Evolutionary conservation across 2,329 filamentous ascomycete species (phyloP), one percentile per base, ranked within the genome.

Genomic region (Colletotrichum eleusines): DNA sequence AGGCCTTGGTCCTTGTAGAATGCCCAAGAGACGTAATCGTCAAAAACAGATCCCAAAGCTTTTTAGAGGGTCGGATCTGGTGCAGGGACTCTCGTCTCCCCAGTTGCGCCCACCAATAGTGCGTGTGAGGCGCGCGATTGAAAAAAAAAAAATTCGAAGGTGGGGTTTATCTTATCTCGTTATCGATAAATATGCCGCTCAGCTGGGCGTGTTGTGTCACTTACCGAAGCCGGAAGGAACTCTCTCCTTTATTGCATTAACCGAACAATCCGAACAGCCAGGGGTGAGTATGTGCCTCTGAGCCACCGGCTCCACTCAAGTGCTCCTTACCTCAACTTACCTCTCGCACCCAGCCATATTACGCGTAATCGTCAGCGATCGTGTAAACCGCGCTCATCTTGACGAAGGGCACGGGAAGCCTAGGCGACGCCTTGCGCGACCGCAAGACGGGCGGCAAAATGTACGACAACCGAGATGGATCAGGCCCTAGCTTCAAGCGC

Each of bases 401-500:
- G n/a, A 58, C 33, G 61, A 35, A 57, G 61, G 46, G 23, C 42
- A 60, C 14, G 55, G 26, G 35, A 3, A 26, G 14, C 31, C n/a
- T 18, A 40, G 46, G 31, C 23, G 23, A 40, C 46, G 12, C 23
- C 46, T 38, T 26, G 46, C 38, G 31, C 64, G 26, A 55, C n/a
- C 28, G 18, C 23, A 46, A 28, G 26, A 20, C n/a, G 11, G 57
- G 57, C 60, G 31, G 42, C 26, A 64, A 62, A 23, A 80, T 80
- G 75, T 76, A 76, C 53, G 77, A 76, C 35, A 77, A 80, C 53
- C 73, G 78, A 68, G 76, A 76, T 42, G 76, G 79, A 26, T 74
- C 70, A 18, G 54, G 35, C n/a, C 80, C 77, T 62, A 90, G 87
- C 77, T 88, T 89, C 5, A 92, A 91, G 79, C 84, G 91, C 75